phyloP scores from a whole-genome alignment of 306 rosid species.

The Trifolium repens region DNA sequence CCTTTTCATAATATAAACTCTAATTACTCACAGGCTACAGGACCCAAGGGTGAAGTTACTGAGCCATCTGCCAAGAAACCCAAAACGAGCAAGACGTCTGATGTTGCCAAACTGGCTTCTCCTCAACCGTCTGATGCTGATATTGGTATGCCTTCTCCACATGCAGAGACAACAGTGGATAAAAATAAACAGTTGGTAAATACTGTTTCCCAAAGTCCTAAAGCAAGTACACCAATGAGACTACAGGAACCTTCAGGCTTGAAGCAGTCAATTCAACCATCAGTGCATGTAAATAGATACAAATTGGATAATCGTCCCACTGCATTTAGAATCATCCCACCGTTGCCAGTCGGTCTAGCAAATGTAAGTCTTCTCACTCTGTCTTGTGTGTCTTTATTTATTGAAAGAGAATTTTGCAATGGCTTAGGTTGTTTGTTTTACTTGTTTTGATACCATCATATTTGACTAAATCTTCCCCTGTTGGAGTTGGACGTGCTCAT shows the following conservation, averaged over 20 bases:
- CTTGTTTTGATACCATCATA: conserved; percentile 5
- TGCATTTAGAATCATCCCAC: conserved; percentile 76
- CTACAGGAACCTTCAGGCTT: conserved; percentile 60
- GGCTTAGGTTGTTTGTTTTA: background rate
- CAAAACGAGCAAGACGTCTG: conserved; percentile 58
- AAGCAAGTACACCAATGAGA: conserved; percentile 52
- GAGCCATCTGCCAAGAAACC: conserved; percentile 80
- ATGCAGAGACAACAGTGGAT: conserved; percentile 55
- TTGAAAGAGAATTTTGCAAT: conserved; percentile 20
- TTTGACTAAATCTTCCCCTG: background rate
- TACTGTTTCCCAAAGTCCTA: conserved; percentile 58
- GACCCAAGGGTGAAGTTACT: conserved; percentile 63
- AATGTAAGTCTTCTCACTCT: conserved; percentile 61
- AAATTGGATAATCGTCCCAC: conserved; percentile 83
- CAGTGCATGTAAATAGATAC: conserved; percentile 65
- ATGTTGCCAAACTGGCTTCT: conserved; percentile 59
- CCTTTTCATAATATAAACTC: conserved; percentile 33
- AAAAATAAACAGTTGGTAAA: conserved; percentile 55
- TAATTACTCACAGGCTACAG: conserved; percentile 68
- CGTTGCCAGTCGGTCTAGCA: conserved; percentile 78
- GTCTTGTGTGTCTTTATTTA: conserved; percentile 16
- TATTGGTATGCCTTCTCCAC: conserved; percentile 50
- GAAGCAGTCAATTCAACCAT: conserved; percentile 64
- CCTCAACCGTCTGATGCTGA: conserved; percentile 59
- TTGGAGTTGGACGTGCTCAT: conserved; percentile 30